Base-by-base conservation (phyloP, 768 basidiomycete genomes). In the Dacryopinax spathularia region DNA sequence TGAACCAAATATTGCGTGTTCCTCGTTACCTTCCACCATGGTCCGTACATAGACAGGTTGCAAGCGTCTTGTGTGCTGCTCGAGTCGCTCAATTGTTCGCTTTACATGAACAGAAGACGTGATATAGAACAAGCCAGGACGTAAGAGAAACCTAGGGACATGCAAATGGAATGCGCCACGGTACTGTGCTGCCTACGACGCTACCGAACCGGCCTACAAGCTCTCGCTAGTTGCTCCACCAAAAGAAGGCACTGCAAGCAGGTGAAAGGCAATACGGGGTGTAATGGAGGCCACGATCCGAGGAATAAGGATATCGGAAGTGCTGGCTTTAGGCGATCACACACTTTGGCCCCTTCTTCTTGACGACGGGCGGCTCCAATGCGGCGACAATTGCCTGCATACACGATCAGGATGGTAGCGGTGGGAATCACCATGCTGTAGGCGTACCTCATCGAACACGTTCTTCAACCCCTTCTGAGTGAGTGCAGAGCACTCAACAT, bases 401-500 rank as follows among this genome's bases (percentile, higher is more conserved):
- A 37, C 37, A 65, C 31, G 33, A 18, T 44, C 31, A 66, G 10
- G 5, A 48, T 64, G 15, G 33, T 36, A 5, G 25, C 41, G 60
- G 60, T 60, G 60, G 29, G 33, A 44, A 43, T 16, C 20, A n/a
- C 20, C 4, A 9, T 56, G 63, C 56, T 2, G 22, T 22, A 63
- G 9, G 79, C 87, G 73, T 74, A 91, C 93, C 88, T 99, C 96
- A 74, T 99, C 96, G 74, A 99, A 99, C 66, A 99, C 96, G 75
- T 98, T 98, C 88, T 99, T 99, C 76, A 99, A 77, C 31, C 96
- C 96, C 82, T 93, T 92, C 82, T 99, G 96, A 69, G 95, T 99
- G 80, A 99, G 77, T 61, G 96, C 96, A 63, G 94, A 97, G 77
- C 96, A 99, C 77, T 99, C 96, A 60, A 97, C 94, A 73, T 96